Evolutionary conservation across 805 yeast species (phyloP), one percentile per base, ranked within the genome.

Genomic region (Candida tammaniensis): DNA sequence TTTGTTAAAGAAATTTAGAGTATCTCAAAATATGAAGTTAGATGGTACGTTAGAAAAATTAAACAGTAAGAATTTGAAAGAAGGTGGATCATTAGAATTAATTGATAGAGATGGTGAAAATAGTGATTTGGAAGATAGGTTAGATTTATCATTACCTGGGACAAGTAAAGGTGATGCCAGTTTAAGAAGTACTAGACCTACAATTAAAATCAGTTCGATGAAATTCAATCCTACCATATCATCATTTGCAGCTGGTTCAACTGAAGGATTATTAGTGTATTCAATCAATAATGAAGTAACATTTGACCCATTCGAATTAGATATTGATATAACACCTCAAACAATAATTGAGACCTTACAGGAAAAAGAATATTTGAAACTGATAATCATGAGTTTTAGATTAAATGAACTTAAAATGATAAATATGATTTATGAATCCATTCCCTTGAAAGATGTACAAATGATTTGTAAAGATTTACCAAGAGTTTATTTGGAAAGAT

Each of bases 301-400:
- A 18, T 93, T 93, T 54, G 98, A 93, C 66, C 98, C 98, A 21
- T 86, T 86, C 55, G 98, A 93, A 57, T 71, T 93, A 53, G 98
- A 91, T 54, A 68, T 88, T 30, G 98, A 93, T 49, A 78, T 91
- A 18, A 93, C 98, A 0, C 94, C 96, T 1, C 84, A 78, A 29
- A 65, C 84, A 4, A 82, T 88, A 0, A 38, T 77, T 21, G 82
- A 77, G 35, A 73, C 78, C 5, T 62, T 89, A 26, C 46, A 62
- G 6, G 82, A 78, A 31, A 70, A 69, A 35, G 82, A 79, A 35
- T 86, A 78, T 55, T 64, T 89, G 47, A 76, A 76, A 25, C 91
- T 97, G 0, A 60, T 91, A 38, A 85, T 89, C 10, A 88, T 93
- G 97, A 78, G 97, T 0, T 88, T 93, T 72, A 73, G 98, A 57